Conservation (phyloP, 2,329 filamentous ascomycete species). For the Apiospora malaysiana region DNA sequence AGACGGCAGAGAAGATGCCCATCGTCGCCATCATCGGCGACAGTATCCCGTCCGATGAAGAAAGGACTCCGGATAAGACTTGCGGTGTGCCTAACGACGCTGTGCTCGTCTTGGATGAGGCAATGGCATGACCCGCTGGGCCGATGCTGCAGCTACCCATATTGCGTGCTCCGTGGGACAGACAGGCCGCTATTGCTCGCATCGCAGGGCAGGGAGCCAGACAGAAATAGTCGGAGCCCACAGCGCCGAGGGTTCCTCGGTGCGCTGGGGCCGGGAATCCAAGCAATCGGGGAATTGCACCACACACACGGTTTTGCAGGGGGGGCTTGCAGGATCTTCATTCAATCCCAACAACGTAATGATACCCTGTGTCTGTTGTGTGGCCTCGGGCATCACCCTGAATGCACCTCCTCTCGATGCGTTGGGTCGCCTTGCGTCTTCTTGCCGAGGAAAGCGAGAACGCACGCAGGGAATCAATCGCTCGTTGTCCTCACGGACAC, state of each 20-base stretch:
- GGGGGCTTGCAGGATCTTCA: not conserved
- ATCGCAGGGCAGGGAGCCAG: not conserved
- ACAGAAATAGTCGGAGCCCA: not conserved
- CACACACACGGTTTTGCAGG: not conserved
- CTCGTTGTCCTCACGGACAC: not conserved
- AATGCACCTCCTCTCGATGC: not conserved
- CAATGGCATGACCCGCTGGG: conserved; percentile 3
- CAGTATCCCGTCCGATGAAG: not conserved
- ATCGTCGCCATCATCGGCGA: not conserved
- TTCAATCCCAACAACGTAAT: not conserved
- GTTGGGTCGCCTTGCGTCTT: not conserved
- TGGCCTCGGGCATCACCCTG: not conserved
- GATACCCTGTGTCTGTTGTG: not conserved
- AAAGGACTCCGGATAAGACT: not conserved
- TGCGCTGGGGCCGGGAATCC: not conserved
- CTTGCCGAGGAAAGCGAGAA: not conserved
- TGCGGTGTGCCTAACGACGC: not conserved
- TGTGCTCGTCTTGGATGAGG: not conserved
- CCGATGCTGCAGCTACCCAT: conserved; percentile 5
- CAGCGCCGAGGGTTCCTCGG: not conserved
- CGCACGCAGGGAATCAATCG: not conserved
- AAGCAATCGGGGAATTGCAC: conserved; percentile 7
- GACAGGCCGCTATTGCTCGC: not conserved
- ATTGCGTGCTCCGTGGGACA: conserved; percentile 1
- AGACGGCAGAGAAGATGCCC: not conserved